These are phyloP conservation scores for Ustilago crameri DNA, from an alignment of 1,284 basidiomycete genomes.

Conservation along the genomic window DNA sequence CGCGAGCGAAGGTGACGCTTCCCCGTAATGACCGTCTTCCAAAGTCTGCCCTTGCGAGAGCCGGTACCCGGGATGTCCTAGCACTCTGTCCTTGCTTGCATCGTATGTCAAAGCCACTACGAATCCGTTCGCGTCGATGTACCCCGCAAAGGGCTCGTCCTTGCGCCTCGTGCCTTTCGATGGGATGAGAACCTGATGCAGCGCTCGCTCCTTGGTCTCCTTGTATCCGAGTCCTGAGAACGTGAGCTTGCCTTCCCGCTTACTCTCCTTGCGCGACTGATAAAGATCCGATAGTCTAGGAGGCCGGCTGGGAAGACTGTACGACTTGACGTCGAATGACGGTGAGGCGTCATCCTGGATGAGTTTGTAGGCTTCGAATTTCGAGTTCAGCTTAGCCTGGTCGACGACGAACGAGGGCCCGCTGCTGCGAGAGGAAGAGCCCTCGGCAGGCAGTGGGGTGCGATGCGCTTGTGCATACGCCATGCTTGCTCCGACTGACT, in stretches of 20 bases:
- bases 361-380: conserved; percentile 54
- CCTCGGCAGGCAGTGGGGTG: conserved; percentile 7
- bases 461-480: conserved; percentile 37
- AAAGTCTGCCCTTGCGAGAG: conserved; percentile 3
- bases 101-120: conserved; percentile 32
- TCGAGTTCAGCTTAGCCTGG: conserved; percentile 24
- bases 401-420: conserved; percentile 22
- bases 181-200: conserved; percentile 35
- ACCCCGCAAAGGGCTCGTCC: conserved; percentile 38
- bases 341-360: conserved; percentile 23
- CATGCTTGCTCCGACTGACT: conserved; percentile 9
- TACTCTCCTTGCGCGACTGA: neutral
- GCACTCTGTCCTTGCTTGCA: conserved; percentile 10
- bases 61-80: conserved; percentile 29
- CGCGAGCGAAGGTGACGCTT: conserved; percentile 20
- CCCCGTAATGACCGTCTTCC: neutral
- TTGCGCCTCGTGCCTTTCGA: neutral
- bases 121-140: conserved; percentile 40
- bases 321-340: conserved; percentile 3
- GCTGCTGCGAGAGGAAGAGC: neutral
- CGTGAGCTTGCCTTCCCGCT: conserved; percentile 11
- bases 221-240: conserved; percentile 36
- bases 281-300: conserved; percentile 28
- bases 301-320: conserved; percentile 25
- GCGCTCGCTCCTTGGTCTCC: conserved; percentile 45